These are phyloP conservation scores for Hypoxylon cercidicola DNA, from an alignment of 495 filamentous ascomycete genomes.

Conservation along the genomic window DNA sequence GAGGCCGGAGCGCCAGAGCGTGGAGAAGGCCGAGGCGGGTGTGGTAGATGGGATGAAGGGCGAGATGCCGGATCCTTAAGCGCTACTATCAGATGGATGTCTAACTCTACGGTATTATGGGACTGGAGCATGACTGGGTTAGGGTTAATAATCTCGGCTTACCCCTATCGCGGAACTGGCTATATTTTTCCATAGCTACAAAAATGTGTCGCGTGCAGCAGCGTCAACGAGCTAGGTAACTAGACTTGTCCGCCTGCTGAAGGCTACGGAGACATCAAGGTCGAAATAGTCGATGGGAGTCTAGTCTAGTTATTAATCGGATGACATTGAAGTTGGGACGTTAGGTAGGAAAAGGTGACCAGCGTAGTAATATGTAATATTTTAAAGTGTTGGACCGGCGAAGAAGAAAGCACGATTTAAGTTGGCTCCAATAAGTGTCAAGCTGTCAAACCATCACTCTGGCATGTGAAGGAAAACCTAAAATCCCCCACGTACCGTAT, in stretches of 20 bases:
- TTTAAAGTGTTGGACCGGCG: constrained; percentile 5
- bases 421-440: constrained; percentile 16
- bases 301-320: too few relatives aligned
- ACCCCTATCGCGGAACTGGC: constrained; percentile 95
- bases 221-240: constrained; percentile 1
- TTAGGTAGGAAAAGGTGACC: not conserved
- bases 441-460: constrained; percentile 24
- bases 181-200: constrained; percentile 90
- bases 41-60: constrained; percentile 87
- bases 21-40: constrained; percentile 66
- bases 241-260: not conserved
- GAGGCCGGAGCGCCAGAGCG: constrained; percentile 73
- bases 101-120: constrained; percentile 11
- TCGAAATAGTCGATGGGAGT: too few relatives aligned
- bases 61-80: constrained; percentile 93
- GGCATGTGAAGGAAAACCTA: constrained; percentile 43
- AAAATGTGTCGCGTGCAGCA: not conserved
- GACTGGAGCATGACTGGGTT: not conserved
- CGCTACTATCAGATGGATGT: not conserved
- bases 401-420: constrained; percentile 15
- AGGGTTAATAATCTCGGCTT: constrained; percentile 40
- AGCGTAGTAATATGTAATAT: not conserved
- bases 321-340: not conserved
- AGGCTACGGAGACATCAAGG: too few relatives aligned
- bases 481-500: not conserved